Evolutionary conservation across 371 early-diverging fungal species (phyloP).

Genomic region (Mortierella sp.): DNA sequence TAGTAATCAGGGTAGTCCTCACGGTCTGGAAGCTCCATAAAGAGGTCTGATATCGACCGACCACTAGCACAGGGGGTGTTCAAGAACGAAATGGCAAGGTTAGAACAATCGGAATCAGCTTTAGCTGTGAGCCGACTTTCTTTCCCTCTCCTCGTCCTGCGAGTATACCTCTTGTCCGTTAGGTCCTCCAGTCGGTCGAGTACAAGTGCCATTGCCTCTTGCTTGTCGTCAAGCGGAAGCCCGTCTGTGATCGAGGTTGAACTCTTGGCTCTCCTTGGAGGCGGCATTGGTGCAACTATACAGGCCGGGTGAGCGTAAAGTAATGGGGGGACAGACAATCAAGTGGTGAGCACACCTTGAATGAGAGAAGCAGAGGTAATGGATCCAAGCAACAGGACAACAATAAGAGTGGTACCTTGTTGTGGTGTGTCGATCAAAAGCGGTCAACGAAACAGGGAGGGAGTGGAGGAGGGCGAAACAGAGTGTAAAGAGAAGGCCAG

Average conservation of each 20-base stretch:
- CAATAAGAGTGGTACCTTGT: too few relatives aligned
- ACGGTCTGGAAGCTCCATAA: conserved; percentile 80
- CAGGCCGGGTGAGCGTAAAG: neutral
- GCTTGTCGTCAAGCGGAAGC: conserved; percentile 25
- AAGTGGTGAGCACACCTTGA: neutral
- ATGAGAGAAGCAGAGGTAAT: too few relatives aligned
- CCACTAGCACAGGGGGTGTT: conserved; percentile 53
- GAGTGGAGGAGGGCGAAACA: too few relatives aligned
- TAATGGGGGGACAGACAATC: neutral
- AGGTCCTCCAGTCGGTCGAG: conserved; percentile 35
- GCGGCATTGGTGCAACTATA: conserved; percentile 7
- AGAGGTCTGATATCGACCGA: conserved; percentile 77
- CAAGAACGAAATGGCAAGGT: neutral
- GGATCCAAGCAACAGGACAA: too few relatives aligned
- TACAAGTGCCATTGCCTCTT: conserved; percentile 32
- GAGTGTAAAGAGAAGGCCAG: too few relatives aligned
- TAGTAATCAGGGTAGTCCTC: conserved; percentile 93
- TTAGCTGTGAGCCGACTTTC: neutral
- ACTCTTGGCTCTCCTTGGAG: conserved; percentile 17
- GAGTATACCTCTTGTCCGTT: conserved; percentile 43
- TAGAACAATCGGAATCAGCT: neutral
- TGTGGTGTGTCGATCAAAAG: too few relatives aligned
- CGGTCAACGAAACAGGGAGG: too few relatives aligned
- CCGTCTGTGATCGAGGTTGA: conserved; percentile 39
- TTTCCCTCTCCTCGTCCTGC: too few relatives aligned